Conservation (phyloP, 75 land plant species). For the Sequoiadendron giganteum region DNA sequence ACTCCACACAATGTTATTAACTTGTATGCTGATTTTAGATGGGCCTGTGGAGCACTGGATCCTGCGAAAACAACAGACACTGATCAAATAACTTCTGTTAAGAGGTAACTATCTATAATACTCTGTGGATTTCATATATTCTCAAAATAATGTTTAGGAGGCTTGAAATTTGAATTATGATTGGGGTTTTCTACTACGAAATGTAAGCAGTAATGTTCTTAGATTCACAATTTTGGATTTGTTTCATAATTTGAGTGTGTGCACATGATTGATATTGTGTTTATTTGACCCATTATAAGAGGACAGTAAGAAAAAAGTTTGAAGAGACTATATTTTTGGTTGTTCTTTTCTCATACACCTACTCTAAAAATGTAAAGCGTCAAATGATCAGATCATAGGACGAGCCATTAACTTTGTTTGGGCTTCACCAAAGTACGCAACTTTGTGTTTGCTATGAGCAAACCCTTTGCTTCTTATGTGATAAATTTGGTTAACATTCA, state of each 20-base stretch:
- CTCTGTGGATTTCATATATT: neutral
- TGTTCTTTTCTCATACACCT: neutral
- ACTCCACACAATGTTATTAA: neutral
- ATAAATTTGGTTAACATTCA: neutral
- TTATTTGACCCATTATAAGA: neutral
- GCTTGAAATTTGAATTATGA: neutral
- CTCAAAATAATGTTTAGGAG: neutral
- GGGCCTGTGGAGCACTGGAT: slow-evolving; percentile 93
- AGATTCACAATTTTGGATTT: neutral
- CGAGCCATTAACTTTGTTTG: neutral
- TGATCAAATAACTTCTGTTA: slow-evolving; percentile 60
- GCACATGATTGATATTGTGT: neutral
- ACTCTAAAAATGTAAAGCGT: neutral
- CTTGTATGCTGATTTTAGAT: slow-evolving; percentile 40
- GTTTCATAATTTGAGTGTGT: neutral
- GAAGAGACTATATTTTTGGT: neutral
- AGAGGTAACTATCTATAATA: slow-evolving; percentile 38
- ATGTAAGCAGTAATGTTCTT: neutral
- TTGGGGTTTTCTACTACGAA: neutral
- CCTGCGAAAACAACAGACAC: slow-evolving; percentile 40
- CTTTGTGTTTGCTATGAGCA: neutral
- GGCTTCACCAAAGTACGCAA: neutral
- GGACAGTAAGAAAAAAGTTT: neutral
- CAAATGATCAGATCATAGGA: neutral
- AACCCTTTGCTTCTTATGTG: neutral